Conservation (phyloP, 2,329 filamentous ascomycete genomes). For the Trichoderma koningiopsis region DNA sequence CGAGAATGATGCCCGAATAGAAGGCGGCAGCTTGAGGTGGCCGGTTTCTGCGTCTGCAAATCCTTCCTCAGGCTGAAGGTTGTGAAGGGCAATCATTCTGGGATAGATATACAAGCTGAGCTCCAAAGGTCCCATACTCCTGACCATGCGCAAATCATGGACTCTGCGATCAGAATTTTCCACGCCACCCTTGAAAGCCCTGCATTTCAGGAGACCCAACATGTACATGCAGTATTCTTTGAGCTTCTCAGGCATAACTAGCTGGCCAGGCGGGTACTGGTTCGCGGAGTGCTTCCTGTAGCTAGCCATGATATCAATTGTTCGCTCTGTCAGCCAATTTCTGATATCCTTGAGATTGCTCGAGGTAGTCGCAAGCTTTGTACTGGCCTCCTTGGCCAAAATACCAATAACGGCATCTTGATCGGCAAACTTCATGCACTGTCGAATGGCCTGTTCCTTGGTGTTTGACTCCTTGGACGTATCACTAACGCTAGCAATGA, state of each 20-base stretch:
- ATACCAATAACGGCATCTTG: slow-evolving; percentile 90
- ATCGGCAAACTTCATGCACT: slow-evolving; percentile 89
- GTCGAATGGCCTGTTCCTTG: slow-evolving; percentile 62
- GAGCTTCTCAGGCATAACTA: slow-evolving; percentile 91
- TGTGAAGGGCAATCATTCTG: slow-evolving; percentile 88
- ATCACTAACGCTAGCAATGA: slow-evolving; percentile 90
- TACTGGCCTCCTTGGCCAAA: slow-evolving; percentile 89
- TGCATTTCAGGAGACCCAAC: slow-evolving; percentile 83
- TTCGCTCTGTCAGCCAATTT: slow-evolving; percentile 81
- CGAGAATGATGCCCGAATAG: slow-evolving; percentile 80
- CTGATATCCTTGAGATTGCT: slow-evolving; percentile 82
- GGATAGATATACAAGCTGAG: slow-evolving; percentile 93
- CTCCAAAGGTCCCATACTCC: slow-evolving; percentile 82
- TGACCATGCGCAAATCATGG: slow-evolving; percentile 88
- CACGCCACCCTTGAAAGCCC: slow-evolving; percentile 89
- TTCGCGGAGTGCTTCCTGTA: slow-evolving; percentile 91
- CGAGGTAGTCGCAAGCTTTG: slow-evolving; percentile 73
- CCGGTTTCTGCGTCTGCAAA: slow-evolving; percentile 87
- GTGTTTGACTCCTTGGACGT: slow-evolving; percentile 45
- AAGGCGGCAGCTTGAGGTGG: slow-evolving; percentile 79
- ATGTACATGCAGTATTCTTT: slow-evolving; percentile 98
- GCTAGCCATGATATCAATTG: slow-evolving; percentile 85
- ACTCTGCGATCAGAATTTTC: slow-evolving; percentile 89
- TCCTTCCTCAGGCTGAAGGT: slow-evolving; percentile 81
- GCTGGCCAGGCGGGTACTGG: slow-evolving; percentile 85